phyloP scores from a whole-genome alignment of 75 land plant species.

The Selaginella moellendorffii region DNA sequence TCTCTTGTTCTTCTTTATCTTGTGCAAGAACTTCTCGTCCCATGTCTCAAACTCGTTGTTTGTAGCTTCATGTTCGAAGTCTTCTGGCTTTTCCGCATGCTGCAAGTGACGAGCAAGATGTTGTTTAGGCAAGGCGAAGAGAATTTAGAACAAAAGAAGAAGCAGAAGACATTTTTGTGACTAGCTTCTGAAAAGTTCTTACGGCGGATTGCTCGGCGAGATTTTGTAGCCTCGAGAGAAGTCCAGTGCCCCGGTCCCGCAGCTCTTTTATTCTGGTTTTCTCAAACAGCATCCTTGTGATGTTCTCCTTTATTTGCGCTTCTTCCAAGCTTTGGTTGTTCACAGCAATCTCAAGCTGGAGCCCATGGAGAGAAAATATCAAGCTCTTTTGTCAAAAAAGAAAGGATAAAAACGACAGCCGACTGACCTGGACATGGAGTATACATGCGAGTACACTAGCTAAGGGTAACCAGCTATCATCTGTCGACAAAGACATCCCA shows the following conservation, averaged over 20 bases:
- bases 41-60: conserved; percentile 19
- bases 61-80: conserved; percentile 11
- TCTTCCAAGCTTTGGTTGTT: conserved; percentile 16
- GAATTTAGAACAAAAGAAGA: too few species aligned
- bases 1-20: not conserved
- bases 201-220: conserved; percentile 12
- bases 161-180: too few species aligned
- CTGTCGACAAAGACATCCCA: conserved; percentile 63
- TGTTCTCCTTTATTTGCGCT: not conserved
- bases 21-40: conserved; percentile 21
- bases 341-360: conserved; percentile 23
- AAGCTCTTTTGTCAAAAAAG: too few species aligned
- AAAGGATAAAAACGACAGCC: not conserved
- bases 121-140: too few species aligned
- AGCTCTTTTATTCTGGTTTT: conserved; percentile 17
- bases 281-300: conserved; percentile 16
- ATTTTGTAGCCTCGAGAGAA: conserved; percentile 10
- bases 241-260: conserved; percentile 12
- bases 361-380: too few species aligned
- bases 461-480: conserved; percentile 87
- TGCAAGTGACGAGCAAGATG: too few species aligned
- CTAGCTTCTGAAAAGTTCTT: not conserved
- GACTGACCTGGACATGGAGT: conserved; percentile 64
- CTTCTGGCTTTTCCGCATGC: not conserved
- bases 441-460: conserved; percentile 71